These are phyloP conservation scores for Entomophthora muscae DNA, from an alignment of 371 early-diverging fungal genomes.

Conservation along the genomic window DNA sequence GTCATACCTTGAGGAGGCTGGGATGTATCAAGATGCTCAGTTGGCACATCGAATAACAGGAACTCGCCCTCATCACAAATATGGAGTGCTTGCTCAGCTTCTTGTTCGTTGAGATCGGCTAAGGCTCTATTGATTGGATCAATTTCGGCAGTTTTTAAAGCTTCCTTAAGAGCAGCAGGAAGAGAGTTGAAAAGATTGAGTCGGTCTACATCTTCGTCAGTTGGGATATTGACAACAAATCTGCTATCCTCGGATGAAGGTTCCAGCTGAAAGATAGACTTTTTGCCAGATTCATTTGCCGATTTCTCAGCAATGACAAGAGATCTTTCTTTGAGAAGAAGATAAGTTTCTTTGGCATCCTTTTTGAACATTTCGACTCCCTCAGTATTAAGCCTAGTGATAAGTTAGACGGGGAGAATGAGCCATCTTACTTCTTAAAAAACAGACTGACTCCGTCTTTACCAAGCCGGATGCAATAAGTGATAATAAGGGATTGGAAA, in stretches of 20 bases:
- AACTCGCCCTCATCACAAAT: conserved; percentile 59
- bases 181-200: conserved; percentile 46
- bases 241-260: not conserved
- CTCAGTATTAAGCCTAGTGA: conserved; percentile 14
- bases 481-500: conserved; percentile 59
- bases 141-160: conserved; percentile 51
- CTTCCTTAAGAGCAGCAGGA: conserved; percentile 53
- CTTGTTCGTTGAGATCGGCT: conserved; percentile 36
- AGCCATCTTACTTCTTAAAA: conserved; percentile 38
- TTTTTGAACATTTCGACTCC: conserved; percentile 59
- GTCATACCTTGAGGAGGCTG: no score
- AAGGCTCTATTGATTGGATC: conserved; percentile 69
- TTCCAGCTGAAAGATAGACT: conserved; percentile 1
- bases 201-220: conserved; percentile 25
- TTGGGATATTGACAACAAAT: conserved; percentile 11
- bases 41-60: conserved; percentile 24
- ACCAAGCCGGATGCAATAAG: conserved; percentile 68
- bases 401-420: not conserved
- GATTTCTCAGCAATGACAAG: conserved; percentile 29
- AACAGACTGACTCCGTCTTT: conserved; percentile 71
- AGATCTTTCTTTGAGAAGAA: conserved; percentile 59
- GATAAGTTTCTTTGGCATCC: conserved; percentile 67
- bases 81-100: conserved; percentile 55
- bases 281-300: not conserved
- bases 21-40: not conserved